Conservation (phyloP, 176 grass and related monocot species). For the Ensete glaucum region DNA sequence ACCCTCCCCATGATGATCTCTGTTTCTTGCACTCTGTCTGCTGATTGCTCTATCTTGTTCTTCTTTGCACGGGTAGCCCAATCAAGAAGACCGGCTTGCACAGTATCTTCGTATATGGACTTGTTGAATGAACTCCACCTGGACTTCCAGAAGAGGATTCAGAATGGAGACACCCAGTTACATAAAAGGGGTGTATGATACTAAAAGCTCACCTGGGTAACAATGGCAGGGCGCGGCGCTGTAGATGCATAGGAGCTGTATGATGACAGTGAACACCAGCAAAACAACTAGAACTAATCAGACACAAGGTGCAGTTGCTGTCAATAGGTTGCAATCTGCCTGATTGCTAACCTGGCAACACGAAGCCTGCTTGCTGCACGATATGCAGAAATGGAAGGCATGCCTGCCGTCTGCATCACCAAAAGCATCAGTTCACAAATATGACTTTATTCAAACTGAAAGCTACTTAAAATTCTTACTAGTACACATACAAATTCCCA, state of each 20-base stretch:
- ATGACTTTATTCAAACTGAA: no score
- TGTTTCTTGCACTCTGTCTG: background rate
- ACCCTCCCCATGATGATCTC: no score
- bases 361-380: slow-evolving; percentile 7
- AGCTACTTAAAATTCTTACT: no score
- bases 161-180: slow-evolving; percentile 26
- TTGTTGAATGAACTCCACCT: slow-evolving; percentile 91
- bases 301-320: background rate
- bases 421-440: background rate
- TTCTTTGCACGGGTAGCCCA: slow-evolving; percentile 41
- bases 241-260: slow-evolving; percentile 53
- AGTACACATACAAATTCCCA: no score
- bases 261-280: slow-evolving; percentile 32
- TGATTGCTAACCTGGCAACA: slow-evolving; percentile 2
- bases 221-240: slow-evolving; percentile 51
- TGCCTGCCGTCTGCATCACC: slow-evolving; percentile 3
- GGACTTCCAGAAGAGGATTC: background rate
- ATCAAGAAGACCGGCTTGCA: slow-evolving; percentile 30
- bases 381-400: slow-evolving; percentile 21
- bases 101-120: slow-evolving; percentile 54
- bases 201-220: slow-evolving; percentile 56
- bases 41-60: background rate
- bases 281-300: background rate
- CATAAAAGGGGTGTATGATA: background rate
- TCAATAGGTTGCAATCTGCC: slow-evolving; percentile 9